A percentile compares a stretch with the other conserved stretches of the same genome.
Conservation (phyloP, 2,329 filamentous ascomycete species). For the Neocucurbitaria cava region DNA sequence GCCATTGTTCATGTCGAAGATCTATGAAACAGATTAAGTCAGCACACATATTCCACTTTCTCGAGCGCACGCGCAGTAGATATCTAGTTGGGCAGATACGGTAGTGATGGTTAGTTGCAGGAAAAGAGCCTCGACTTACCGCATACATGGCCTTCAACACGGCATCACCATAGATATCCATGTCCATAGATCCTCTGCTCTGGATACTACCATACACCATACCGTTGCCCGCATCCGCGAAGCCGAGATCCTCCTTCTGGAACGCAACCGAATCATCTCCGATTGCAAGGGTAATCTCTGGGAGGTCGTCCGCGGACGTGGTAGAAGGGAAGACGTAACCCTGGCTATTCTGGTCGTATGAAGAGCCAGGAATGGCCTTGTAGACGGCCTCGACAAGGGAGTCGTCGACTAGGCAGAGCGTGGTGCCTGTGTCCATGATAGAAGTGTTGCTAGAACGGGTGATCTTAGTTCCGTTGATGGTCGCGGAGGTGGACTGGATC, state of each 20-base stretch:
- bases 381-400: conserved; percentile 66
- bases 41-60: no score
- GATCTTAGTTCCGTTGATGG: conserved; percentile 54
- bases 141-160: conserved; percentile 62
- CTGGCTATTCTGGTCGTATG: conserved; percentile 55
- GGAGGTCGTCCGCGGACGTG: conserved; percentile 17
- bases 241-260: conserved; percentile 59
- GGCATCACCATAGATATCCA: conserved; percentile 70
- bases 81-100: no score
- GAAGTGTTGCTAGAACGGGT: conserved; percentile 37
- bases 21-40: no score
- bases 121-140: no score
- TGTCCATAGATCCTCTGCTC: conserved; percentile 40
- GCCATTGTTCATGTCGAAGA: conserved; percentile 34
- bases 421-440: conserved; percentile 73
- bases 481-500: conserved; percentile 60
- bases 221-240: conserved; percentile 62
- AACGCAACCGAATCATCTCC: conserved; percentile 23
- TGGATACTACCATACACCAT: conserved; percentile 48
- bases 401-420: conserved; percentile 65
- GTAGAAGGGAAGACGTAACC: conserved; percentile 62
- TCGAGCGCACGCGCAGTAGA: no score
- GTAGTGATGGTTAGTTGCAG: no score
- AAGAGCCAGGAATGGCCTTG: conserved; percentile 59
- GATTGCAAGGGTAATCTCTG: conserved; percentile 27